phyloP scores from a whole-genome alignment of 176 grass and related monocot genomes.

The Tuctoria greenei region DNA sequence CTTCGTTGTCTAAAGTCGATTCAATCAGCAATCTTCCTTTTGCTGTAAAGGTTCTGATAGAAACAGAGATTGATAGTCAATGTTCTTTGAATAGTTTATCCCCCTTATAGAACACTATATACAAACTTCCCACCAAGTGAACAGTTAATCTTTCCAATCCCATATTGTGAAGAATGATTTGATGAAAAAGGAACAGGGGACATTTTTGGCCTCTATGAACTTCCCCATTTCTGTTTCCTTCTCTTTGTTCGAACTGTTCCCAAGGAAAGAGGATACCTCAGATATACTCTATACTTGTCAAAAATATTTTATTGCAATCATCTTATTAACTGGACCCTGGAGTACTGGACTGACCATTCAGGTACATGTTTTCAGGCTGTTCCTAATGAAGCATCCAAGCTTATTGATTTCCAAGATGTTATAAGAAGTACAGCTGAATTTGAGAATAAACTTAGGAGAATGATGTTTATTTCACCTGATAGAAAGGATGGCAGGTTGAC shows the following conservation, averaged over 20 bases:
- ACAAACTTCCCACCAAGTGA: conserved; percentile 7
- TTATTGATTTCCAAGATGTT: conserved; percentile 86
- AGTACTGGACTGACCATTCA: conserved; percentile 11
- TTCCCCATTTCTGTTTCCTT: conserved; percentile 20
- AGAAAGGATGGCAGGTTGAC: conserved; percentile 77
- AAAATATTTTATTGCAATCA: conserved; percentile 25
- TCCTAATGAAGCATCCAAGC: conserved; percentile 79
- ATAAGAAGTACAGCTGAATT: conserved; percentile 78
- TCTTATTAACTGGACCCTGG: conserved; percentile 9
- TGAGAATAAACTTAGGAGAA: conserved; percentile 59
- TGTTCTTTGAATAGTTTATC: neutral
- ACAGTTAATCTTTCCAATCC: conserved; percentile 1
- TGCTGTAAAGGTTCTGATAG: neutral
- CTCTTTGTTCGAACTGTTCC: conserved; percentile 11
- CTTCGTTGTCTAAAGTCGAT: conserved; percentile 7
- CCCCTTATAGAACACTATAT: conserved; percentile 2
- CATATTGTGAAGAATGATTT: neutral
- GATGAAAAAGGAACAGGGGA: neutral
- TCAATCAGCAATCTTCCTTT: conserved; percentile 9
- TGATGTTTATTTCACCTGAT: conserved; percentile 77
- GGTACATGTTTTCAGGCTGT: conserved; percentile 72
- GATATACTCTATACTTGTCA: conserved; percentile 1
- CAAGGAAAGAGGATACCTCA: neutral
- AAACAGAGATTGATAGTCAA: neutral
- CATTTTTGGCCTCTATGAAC: neutral